Conservation (phyloP, 768 basidiomycete species). For the Hemileccinum rubropunctum region DNA sequence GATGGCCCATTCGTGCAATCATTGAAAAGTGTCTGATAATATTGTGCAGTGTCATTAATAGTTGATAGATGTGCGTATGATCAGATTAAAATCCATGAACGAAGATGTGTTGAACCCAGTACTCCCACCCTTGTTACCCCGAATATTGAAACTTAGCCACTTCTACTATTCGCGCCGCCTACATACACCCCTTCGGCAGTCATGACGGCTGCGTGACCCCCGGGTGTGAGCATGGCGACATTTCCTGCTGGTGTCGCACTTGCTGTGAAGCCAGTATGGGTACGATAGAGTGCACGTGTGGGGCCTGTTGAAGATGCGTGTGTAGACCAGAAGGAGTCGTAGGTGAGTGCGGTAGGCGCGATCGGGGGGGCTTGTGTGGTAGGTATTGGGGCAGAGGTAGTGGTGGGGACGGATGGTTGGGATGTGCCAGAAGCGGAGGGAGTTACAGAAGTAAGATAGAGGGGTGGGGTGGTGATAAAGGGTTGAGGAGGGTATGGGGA, state of each 20-base stretch:
- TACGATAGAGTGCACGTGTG: conserved; percentile 30
- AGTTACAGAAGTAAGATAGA: neutral
- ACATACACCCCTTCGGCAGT: conserved; percentile 33
- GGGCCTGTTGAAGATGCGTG: conserved; percentile 36
- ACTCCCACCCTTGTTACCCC: neutral
- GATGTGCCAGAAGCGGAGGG: neutral
- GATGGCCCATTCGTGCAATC: no score
- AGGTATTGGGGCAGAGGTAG: conserved; percentile 6
- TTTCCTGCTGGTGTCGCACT: conserved; percentile 26
- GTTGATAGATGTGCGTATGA: conserved; percentile 18
- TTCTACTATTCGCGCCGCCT: conserved; percentile 19
- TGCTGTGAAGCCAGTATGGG: conserved; percentile 27
- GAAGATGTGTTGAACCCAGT: neutral
- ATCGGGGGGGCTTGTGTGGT: conserved; percentile 1
- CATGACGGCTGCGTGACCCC: conserved; percentile 31
- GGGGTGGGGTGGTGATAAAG: neutral
- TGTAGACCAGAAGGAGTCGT: conserved; percentile 64
- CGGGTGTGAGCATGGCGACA: conserved; percentile 32
- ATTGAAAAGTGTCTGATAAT: neutral
- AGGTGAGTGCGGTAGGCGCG: conserved; percentile 42
- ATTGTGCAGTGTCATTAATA: conserved; percentile 12
- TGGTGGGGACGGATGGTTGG: neutral
- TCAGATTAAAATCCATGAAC: conserved; percentile 27
- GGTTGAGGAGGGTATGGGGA: neutral
- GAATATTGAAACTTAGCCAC: neutral